Percentiles rank a stretch among this genome's conserved stretches.
Evolutionary conservation across 2,329 filamentous ascomycete genomes (phyloP).

Genomic region (Alternaria arbusti): DNA sequence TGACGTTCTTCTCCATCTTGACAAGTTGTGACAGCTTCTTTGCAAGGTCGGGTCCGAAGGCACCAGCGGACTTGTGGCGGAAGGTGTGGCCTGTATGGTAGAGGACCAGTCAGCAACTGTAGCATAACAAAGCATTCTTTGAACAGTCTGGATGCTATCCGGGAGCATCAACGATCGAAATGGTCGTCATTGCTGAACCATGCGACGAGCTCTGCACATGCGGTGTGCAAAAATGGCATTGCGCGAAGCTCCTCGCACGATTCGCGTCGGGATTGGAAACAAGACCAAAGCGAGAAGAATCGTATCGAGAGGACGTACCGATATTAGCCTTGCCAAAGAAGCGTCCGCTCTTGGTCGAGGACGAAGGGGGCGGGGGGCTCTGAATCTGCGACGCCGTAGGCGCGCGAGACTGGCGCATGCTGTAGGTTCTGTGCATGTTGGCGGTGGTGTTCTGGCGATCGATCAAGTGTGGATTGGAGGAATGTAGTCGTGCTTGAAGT

Average conservation of each 20-base stretch:
- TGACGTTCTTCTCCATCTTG: slow-evolving; percentile 99
- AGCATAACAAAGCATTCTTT: not conserved
- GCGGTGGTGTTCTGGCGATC: slow-evolving; percentile 4
- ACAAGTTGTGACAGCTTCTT: slow-evolving; percentile 98
- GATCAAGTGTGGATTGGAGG: not conserved
- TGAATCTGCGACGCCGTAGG: slow-evolving; percentile 90
- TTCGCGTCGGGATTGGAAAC: not conserved
- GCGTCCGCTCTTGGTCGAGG: slow-evolving; percentile 87
- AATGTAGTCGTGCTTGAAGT: not conserved
- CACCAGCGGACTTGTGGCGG: slow-evolving; percentile 75
- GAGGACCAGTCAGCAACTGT: slow-evolving; percentile 10
- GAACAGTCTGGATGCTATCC: not conserved
- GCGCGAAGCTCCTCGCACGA: not conserved
- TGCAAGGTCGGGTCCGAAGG: slow-evolving; percentile 84
- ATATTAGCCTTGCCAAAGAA: slow-evolving; percentile 87
- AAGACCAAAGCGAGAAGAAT: not conserved
- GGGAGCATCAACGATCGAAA: not conserved
- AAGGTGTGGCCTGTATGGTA: slow-evolving; percentile 67
- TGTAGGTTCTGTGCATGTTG: slow-evolving; percentile 93
- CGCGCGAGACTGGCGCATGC: slow-evolving; percentile 85
- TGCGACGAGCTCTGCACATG: not conserved
- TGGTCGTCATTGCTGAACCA: not conserved
- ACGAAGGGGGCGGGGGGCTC: slow-evolving; percentile 91
- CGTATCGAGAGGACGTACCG: slow-evolving; percentile 64
- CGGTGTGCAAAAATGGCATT: not conserved